Conservation (phyloP, 179 eudicot genomes). For the Gypsophila paniculata region DNA sequence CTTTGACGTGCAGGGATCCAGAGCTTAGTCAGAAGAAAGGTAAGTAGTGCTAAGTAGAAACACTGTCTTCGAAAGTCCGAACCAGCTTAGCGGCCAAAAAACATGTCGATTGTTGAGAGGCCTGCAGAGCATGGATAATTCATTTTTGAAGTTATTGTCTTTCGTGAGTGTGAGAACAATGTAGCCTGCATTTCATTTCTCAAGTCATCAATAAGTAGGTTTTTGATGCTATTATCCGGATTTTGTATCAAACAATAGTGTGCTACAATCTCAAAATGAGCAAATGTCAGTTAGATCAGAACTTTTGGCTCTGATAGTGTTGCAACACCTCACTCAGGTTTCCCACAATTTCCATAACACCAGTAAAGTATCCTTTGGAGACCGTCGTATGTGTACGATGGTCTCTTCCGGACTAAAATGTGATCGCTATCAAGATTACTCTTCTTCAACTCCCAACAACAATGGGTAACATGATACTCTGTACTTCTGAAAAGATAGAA, state of each 20-base stretch:
- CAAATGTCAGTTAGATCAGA: not conserved
- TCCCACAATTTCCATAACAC: no score
- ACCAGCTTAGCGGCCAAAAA: conserved; percentile 18
- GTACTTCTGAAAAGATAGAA: no score
- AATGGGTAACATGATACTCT: no score
- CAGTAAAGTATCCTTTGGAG: no score
- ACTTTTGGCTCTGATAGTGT: no score
- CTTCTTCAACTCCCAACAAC: no score
- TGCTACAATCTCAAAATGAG: not conserved
- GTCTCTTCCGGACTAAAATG: no score
- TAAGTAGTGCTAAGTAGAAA: conserved; percentile 20
- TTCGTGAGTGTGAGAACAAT: conserved; percentile 7
- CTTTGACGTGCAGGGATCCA: conserved; percentile 28
- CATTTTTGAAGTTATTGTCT: conserved; percentile 21
- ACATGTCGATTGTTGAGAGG: conserved; percentile 11
- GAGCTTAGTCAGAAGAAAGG: conserved; percentile 29
- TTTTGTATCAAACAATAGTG: not conserved
- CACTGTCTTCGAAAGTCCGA: not conserved
- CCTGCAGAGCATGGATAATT: conserved; percentile 21
- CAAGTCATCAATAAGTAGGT: not conserved
- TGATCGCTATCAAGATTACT: no score
- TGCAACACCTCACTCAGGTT: no score
- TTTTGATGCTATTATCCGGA: conserved; percentile 14
- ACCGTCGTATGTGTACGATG: no score
- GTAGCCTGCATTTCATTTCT: conserved; percentile 11